These are phyloP conservation scores for Naganishia kalamii DNA, from an alignment of 768 basidiomycete genomes.

Conservation along the genomic window DNA sequence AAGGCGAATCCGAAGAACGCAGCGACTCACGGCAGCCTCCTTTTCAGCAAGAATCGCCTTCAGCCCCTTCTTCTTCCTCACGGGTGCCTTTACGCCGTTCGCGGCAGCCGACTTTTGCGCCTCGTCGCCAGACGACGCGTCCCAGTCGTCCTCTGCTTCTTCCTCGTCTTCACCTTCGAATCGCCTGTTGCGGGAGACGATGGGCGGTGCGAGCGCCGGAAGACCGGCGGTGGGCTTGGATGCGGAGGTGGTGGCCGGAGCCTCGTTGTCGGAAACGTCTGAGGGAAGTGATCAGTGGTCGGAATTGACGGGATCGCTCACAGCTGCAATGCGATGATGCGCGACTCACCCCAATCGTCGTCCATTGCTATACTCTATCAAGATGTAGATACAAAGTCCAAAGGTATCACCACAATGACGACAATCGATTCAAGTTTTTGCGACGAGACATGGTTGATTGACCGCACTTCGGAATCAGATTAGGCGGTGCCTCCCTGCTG, in stretches of 20 bases:
- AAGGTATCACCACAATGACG: neutral
- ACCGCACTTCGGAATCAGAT: neutral
- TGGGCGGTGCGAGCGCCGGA: constrained; percentile 27
- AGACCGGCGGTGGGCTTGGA: constrained; percentile 25
- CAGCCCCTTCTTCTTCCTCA: constrained; percentile 86
- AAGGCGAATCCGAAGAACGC: neutral
- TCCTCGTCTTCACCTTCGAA: constrained; percentile 85
- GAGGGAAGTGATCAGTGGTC: neutral
- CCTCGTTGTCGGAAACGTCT: constrained; percentile 33
- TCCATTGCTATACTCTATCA: constrained; percentile 5
- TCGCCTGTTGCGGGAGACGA: constrained; percentile 53
- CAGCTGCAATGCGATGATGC: neutral
- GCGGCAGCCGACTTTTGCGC: constrained; percentile 53
- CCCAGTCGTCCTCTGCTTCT: constrained; percentile 95
- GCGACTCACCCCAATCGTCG: constrained; percentile 11
- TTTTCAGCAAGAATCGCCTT: constrained; percentile 90
- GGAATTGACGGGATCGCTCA: neutral
- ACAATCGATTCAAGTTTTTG: neutral
- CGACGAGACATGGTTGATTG: neutral
- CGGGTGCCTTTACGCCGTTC: constrained; percentile 55
- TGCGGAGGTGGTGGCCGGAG: constrained; percentile 41
- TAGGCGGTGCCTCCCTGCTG: neutral
- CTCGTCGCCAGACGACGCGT: constrained; percentile 66
- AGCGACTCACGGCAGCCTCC: constrained; percentile 47
- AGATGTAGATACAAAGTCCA: neutral